phyloP scores from a whole-genome alignment of 345 rosid genomes.

The Camelina sativa region DNA sequence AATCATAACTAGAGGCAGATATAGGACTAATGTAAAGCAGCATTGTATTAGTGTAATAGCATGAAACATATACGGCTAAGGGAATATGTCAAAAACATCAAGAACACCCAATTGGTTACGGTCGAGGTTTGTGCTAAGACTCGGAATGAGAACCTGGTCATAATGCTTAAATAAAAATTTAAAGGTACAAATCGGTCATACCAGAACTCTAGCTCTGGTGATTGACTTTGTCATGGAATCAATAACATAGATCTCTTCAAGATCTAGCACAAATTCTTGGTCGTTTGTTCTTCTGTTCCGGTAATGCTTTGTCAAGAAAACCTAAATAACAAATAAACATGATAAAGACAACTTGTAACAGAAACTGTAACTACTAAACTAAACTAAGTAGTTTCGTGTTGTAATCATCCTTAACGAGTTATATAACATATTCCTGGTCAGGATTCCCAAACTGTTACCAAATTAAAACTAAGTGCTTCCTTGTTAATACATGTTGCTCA shows the following conservation, averaged over 20 bases:
- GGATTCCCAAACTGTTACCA: background rate
- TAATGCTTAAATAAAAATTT: background rate
- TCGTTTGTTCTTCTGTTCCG: conserved; percentile 76
- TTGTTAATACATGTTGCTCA: background rate
- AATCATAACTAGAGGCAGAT: conserved; percentile 11
- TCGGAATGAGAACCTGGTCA: conserved; percentile 2
- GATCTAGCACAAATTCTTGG: conserved; percentile 86
- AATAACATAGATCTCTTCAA: conserved; percentile 92
- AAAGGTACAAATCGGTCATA: conserved; percentile 40
- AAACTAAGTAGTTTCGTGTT: background rate
- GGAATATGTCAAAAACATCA: background rate
- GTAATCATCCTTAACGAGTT: conserved; percentile 9
- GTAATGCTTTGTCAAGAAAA: conserved; percentile 86
- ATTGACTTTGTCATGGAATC: conserved; percentile 90
- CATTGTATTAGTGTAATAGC: background rate
- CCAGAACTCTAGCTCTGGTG: conserved; percentile 91
- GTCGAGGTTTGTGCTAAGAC: conserved; percentile 15
- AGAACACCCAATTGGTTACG: background rate
- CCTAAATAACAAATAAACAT: conserved; percentile 49
- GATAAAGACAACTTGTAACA: conserved; percentile 5
- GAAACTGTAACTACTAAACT: conserved; percentile 8
- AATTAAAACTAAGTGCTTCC: background rate
- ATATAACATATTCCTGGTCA: conserved; percentile 19
- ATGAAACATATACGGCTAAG: background rate
- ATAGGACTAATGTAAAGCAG: background rate